Conservation (phyloP, 2,329 filamentous ascomycete species). For the Dendryphion nanum region DNA sequence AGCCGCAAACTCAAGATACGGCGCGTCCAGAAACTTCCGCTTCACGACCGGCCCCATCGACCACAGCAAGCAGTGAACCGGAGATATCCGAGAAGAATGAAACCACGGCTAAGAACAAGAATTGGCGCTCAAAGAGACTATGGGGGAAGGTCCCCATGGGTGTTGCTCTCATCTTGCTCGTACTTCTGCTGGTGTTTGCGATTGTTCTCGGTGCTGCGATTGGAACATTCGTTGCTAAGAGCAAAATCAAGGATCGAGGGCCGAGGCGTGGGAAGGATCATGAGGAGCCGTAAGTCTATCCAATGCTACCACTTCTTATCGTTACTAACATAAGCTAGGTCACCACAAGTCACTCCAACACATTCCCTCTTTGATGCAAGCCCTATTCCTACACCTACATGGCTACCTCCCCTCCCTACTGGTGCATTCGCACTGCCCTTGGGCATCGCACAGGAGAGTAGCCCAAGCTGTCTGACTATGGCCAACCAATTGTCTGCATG, state of each 20-base stretch:
- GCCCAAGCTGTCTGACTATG: conserved; percentile 50
- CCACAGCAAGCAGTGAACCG: conserved; percentile 14
- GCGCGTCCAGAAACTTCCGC: not conserved
- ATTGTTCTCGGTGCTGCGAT: conserved; percentile 54
- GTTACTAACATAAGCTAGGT: conserved; percentile 22
- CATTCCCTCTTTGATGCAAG: conserved; percentile 51
- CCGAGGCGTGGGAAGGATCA: conserved; percentile 9
- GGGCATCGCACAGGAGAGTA: conserved; percentile 45
- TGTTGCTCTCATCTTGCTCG: conserved; percentile 46
- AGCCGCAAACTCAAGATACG: not conserved
- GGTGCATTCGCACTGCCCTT: conserved; percentile 52
- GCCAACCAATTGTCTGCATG: conserved; percentile 49
- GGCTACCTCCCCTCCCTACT: conserved; percentile 48
- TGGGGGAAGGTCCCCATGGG: conserved; percentile 54
- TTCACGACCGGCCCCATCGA: conserved; percentile 21
- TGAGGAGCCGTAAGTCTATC: conserved; percentile 29
- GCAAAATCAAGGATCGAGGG: conserved; percentile 15
- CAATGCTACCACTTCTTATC: not conserved
- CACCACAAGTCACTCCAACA: conserved; percentile 47
- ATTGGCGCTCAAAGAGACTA: conserved; percentile 43
- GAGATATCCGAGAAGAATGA: conserved; percentile 29
- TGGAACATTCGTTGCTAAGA: conserved; percentile 52
- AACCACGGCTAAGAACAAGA: conserved; percentile 23
- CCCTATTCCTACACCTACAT: conserved; percentile 47
- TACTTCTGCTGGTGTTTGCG: conserved; percentile 47